These are phyloP conservation scores for Colletotrichum eremochloae DNA, from an alignment of 2,329 filamentous ascomycete genomes.

Conservation along the genomic window DNA sequence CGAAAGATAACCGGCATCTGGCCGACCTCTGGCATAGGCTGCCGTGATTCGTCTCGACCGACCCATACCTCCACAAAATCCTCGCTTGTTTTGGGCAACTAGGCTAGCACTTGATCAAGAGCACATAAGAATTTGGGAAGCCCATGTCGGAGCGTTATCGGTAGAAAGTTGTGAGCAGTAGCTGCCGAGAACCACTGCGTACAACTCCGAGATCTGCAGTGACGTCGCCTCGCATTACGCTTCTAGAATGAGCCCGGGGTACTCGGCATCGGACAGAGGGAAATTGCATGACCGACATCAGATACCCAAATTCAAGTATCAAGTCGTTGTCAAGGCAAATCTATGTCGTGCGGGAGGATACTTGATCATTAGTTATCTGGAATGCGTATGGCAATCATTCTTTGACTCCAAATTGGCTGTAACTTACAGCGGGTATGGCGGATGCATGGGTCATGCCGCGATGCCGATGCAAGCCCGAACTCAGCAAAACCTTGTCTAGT, in stretches of 20 bases:
- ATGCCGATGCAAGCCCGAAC: slow-evolving; percentile 29
- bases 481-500: neutral
- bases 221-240: neutral
- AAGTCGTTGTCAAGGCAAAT: neutral
- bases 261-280: neutral
- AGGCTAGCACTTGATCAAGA: slow-evolving; percentile 6
- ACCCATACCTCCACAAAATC: slow-evolving; percentile 21
- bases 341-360: neutral
- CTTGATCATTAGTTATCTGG: neutral
- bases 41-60: slow-evolving; percentile 36
- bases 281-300: neutral
- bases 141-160: slow-evolving; percentile 32
- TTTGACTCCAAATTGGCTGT: slow-evolving; percentile 1
- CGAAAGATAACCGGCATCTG: slow-evolving; percentile 27
- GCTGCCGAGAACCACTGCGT: neutral
- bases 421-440: neutral
- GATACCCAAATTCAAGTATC: neutral
- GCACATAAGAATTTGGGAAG: slow-evolving; percentile 4
- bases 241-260: neutral
- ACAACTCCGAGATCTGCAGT: neutral
- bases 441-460: slow-evolving; percentile 24
- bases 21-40: slow-evolving; percentile 4
- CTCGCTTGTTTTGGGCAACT: slow-evolving; percentile 23
- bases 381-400: neutral
- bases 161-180: neutral